These are phyloP conservation scores for Stellera chamaejasme DNA, from an alignment of 345 rosid species.

Conservation along the genomic window DNA sequence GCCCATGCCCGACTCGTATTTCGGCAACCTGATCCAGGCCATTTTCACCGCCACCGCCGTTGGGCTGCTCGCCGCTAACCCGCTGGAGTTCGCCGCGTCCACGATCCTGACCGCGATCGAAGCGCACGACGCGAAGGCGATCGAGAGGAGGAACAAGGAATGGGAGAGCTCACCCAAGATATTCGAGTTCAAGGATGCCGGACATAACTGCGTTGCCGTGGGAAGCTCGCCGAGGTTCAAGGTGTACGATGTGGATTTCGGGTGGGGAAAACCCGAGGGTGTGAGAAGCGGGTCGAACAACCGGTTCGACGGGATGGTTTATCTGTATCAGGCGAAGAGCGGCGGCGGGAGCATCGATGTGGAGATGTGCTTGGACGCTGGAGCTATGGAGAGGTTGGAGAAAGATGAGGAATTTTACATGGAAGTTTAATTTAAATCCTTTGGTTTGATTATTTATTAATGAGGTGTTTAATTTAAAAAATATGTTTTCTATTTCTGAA, in stretches of 20 bases:
- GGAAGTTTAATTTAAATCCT: conserved; percentile 14
- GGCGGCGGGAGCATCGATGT: conserved; percentile 85
- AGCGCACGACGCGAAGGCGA: conserved; percentile 57
- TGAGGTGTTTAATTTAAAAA: too few relatives aligned
- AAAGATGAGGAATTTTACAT: conserved; percentile 50
- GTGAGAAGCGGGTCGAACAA: conserved; percentile 86
- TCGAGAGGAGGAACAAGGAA: conserved; percentile 59
- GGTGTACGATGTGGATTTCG: conserved; percentile 89
- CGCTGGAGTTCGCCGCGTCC: conserved; percentile 65
- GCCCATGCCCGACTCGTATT: conserved; percentile 74
- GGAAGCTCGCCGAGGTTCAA: conserved; percentile 96
- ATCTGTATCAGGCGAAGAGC: conserved; percentile 78
- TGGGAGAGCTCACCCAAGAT: conserved; percentile 84
- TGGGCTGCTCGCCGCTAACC: conserved; percentile 50
- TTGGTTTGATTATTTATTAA: too few relatives aligned
- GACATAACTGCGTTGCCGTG: conserved; percentile 73
- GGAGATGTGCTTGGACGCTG: conserved; percentile 66
- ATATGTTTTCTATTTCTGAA: too few relatives aligned
- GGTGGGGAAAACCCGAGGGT: conserved; percentile 79
- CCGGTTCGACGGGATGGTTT: conserved; percentile 93
- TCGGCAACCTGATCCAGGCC: conserved; percentile 89
- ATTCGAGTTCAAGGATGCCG: conserved; percentile 79
- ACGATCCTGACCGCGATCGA: conserved; percentile 63
- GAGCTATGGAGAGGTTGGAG: conserved; percentile 68
- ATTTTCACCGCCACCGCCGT: conserved; percentile 76